Base-by-base conservation (phyloP, 2,329 filamentous ascomycete species). In the Cladosporium sp. region DNA sequence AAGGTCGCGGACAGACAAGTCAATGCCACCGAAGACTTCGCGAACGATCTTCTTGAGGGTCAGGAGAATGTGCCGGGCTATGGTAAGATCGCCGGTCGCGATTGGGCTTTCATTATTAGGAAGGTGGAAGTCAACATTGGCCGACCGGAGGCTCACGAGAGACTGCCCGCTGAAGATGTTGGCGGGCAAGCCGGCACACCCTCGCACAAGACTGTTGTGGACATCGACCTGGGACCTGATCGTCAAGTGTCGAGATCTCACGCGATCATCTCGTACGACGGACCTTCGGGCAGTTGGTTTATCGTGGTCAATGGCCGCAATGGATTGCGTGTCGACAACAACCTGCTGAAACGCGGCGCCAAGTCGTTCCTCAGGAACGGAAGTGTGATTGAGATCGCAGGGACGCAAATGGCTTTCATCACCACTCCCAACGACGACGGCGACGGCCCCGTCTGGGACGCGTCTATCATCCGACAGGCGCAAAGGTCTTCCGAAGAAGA, bases 341-440 rank as follows among this genome's bases (percentile, higher is more conserved):
- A 74, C 46, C 75, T 80, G 16, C 73, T 95, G 52, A 87, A 86
- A 63, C 78, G 84, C 48, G 85, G 86, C 10, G 74, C 79, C 37
- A 78, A 82, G 34, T 79, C 82, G 33, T 74, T 81, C 31, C 78
- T 98, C 22, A 82, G 83, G 40, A 95, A 91, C 63, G 93, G 93
- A 54, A 85, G 92, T 67, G 89, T 97, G 41, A 85, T 98, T 54
- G 90, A 95, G 65, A 88, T 97, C 65, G 87, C 86, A 62, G 88
- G 88, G 49, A 87, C 93, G 1, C 92, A 98, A 74, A 98, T 98
- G 93, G 92, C 97, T 77, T 98, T 98, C 70, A 89, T 96, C 44
- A 81, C 95, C n/a, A 92, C 93, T 0, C 83, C 81, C 87, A 64
- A 78, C 78, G 18, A 80, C 74, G 62, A 90, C 86, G 65, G 78